These are phyloP conservation scores for Fragaria nilgerrensis DNA, from an alignment of 306 rosid species.

Conservation along the genomic window DNA sequence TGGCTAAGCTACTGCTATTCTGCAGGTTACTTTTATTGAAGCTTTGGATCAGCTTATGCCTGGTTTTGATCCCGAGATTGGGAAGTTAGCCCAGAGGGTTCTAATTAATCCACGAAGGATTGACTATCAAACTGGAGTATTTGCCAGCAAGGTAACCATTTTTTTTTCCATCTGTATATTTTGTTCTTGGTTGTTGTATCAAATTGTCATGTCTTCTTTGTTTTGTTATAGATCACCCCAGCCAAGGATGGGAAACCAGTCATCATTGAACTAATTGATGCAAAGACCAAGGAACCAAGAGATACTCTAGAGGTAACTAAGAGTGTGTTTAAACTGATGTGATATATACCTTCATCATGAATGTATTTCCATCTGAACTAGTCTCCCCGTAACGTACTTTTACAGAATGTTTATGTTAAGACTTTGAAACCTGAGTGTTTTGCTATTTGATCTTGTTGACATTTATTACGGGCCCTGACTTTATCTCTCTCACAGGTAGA, in stretches of 20 bases:
- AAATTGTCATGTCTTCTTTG: slow-evolving; percentile 6
- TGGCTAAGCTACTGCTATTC: slow-evolving; percentile 29
- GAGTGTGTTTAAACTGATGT: not conserved
- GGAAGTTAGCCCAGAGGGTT: slow-evolving; percentile 97
- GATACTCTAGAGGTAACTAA: slow-evolving; percentile 85
- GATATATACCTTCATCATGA: not conserved
- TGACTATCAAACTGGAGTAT: slow-evolving; percentile 93
- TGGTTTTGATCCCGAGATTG: slow-evolving; percentile 99
- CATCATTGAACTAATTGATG: slow-evolving; percentile 90
- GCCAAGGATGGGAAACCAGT: slow-evolving; percentile 98
- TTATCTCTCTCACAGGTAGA: slow-evolving; percentile 67
- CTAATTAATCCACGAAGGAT: slow-evolving; percentile 86
- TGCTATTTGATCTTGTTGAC: not conserved
- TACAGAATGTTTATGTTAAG: slow-evolving; percentile 3
- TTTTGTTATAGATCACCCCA: slow-evolving; percentile 74
- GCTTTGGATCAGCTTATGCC: slow-evolving; percentile 99
- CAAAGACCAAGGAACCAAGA: slow-evolving; percentile 85
- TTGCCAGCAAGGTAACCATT: slow-evolving; percentile 82
- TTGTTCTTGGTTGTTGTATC: slow-evolving; percentile 16
- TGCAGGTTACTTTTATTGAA: slow-evolving; percentile 93
- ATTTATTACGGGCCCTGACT: slow-evolving; percentile 14
- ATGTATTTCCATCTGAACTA: not conserved
- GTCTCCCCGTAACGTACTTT: not conserved
- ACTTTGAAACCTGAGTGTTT: slow-evolving; percentile 2
- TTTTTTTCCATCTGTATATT: slow-evolving; percentile 17